Evolutionary conservation across 176 grass and related monocot genomes (phyloP), one percentile per base, ranked within the genome.

Genomic region (Oryza punctata): DNA sequence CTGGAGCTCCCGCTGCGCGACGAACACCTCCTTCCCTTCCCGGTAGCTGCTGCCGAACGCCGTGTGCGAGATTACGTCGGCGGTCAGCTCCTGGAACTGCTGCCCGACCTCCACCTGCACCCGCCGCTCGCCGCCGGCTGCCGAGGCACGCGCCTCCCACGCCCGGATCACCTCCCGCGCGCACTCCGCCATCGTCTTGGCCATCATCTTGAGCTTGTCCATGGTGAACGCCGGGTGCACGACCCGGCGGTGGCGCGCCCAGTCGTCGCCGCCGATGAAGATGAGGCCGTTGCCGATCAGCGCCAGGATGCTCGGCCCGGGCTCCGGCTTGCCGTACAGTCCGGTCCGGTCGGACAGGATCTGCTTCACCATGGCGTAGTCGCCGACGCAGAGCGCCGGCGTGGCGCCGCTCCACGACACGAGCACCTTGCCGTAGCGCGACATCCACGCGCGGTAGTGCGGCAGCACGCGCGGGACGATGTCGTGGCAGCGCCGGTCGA

Each of bases 191-290:
- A 90, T 95, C 10, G 70, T 83, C 12, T 24, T 67, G 26, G 85
- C 86, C 87, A 94, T 85, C 82, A 45, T 60, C 90, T 94, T 92
- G 85, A 94, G 93, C 78, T 92, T 94, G 70, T 92, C 93, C 85
- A 90, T 92, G 81, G 87, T 33, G 90, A 94, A 94, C 32, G 90
- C 93, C 52, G 93, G 93, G 81, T 90, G 80, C 67, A 94, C 74
- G 35, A 90, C 82, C 26, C 82, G 82, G 26, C 87, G 85, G 71
- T 94, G 92, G 33, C 93, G 87, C 19, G 50, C 75, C 93, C 93
- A 94, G 59, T 94, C 82, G 3, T 89, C 73, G 28, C 93, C 93
- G 10, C 86, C 54, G 11, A 24, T 43, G 41, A 88, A 49, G 2
- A 37, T 12, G 6, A 95, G 81, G 11, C 93, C 93, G 15, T 67